Conservation (phyloP, 768 basidiomycete species). For the Tulasnella sp. region DNA sequence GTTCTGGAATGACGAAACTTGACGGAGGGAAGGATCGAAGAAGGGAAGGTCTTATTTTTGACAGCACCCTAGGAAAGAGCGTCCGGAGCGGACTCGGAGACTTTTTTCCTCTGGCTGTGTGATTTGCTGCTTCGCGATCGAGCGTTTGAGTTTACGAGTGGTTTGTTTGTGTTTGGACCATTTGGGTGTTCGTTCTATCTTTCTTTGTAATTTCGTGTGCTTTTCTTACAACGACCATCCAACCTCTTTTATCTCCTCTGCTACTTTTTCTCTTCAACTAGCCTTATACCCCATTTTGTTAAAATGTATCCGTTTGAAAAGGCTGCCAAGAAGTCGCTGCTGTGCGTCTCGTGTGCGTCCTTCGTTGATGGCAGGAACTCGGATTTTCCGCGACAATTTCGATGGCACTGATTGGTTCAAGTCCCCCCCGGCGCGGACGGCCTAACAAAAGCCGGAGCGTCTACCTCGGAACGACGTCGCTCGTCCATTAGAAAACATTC, state of each 20-base stretch:
- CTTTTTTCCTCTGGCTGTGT: background rate
- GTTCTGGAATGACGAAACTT: background rate
- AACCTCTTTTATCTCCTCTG: background rate
- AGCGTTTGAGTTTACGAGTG: background rate
- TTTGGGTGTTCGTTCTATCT: background rate
- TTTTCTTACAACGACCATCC: background rate
- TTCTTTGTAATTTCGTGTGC: background rate
- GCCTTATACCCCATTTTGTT: background rate
- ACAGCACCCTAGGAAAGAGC: background rate
- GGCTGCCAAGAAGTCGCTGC: background rate
- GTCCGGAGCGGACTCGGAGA: background rate
- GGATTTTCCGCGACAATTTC: conserved; percentile 1
- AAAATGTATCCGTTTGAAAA: background rate
- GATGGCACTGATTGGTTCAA: background rate
- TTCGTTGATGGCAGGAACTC: background rate
- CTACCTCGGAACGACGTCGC: background rate
- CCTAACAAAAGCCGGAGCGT: background rate
- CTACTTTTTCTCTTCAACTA: background rate
- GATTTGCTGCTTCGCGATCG: background rate
- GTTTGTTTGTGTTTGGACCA: background rate
- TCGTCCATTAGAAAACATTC: background rate
- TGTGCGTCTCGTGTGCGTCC: background rate
- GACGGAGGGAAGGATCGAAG: background rate
- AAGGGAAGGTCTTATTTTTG: background rate
- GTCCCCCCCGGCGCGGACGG: background rate